Conservation (phyloP, 257 asterid species). For the Solanum habrochaites region DNA sequence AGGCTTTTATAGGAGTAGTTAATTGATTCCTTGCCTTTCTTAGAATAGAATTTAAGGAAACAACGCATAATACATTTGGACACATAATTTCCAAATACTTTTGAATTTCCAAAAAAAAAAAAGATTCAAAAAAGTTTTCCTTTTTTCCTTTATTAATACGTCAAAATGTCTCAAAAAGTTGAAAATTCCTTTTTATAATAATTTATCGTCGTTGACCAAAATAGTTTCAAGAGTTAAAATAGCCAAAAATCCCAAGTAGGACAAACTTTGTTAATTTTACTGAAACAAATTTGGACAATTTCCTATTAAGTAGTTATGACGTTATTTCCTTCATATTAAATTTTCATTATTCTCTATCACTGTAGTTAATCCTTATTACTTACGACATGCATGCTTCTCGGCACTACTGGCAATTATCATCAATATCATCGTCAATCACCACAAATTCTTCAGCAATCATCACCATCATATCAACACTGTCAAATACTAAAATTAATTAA, state of each 20-base stretch:
- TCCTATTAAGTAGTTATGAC: not conserved
- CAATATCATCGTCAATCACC: not conserved
- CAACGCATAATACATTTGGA: not conserved
- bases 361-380: not conserved
- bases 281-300: not conserved
- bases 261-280: not conserved
- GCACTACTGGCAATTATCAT: too few relatives aligned
- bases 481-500: too few relatives aligned
- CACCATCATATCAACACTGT: not conserved
- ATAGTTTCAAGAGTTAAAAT: not conserved
- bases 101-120: not conserved
- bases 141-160: not conserved
- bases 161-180: not conserved
- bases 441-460: not conserved
- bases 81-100: not conserved
- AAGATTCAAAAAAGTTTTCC: not conserved
- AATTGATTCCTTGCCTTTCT: not conserved
- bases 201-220: not conserved
- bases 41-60: not conserved
- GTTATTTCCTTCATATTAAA: not conserved
- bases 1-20: not conserved
- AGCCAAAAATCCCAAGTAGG: not conserved
- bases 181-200: not conserved
- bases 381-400: not conserved
- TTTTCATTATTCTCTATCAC: not conserved